These are phyloP conservation scores for Puccinia polysora DNA, from an alignment of 1,284 basidiomycete species.

Conservation along the genomic window DNA sequence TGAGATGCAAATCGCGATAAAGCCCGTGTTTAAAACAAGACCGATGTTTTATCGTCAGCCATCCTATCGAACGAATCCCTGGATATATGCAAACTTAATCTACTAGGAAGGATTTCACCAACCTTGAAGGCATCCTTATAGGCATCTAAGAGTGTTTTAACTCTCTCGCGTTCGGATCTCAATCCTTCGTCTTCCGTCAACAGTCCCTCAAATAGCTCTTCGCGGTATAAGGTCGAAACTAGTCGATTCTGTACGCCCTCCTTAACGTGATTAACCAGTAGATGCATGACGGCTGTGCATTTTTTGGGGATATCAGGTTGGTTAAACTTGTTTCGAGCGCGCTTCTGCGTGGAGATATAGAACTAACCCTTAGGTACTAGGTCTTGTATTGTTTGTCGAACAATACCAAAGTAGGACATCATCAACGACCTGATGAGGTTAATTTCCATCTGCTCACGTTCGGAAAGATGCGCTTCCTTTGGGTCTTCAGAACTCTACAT, in stretches of 20 bases:
- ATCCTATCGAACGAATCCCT: too few relatives aligned
- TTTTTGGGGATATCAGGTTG: background rate
- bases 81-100: too few relatives aligned
- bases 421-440: conserved; percentile 90
- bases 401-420: conserved; percentile 90
- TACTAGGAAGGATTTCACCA: background rate
- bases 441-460: conserved; percentile 93
- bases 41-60: too few relatives aligned
- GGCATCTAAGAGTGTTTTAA: conserved; percentile 90
- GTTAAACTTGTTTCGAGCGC: background rate
- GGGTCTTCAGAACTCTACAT: conserved; percentile 62
- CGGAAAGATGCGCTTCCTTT: conserved; percentile 60
- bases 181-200: conserved; percentile 93
- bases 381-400: conserved; percentile 93
- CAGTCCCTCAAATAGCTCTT: conserved; percentile 72
- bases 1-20: background rate
- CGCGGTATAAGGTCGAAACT: conserved; percentile 74
- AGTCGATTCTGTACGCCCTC: conserved; percentile 94
- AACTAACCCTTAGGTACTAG: conserved; percentile 83
- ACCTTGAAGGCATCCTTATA: conserved; percentile 86
- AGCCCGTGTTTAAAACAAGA: too few relatives aligned
- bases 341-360: too few relatives aligned
- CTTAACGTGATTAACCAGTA: conserved; percentile 91
- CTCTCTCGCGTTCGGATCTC: conserved; percentile 83
- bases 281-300: conserved; percentile 52